Conservation (phyloP, 1,139 yeast species). For the Kurtzmaniella natalensis region DNA sequence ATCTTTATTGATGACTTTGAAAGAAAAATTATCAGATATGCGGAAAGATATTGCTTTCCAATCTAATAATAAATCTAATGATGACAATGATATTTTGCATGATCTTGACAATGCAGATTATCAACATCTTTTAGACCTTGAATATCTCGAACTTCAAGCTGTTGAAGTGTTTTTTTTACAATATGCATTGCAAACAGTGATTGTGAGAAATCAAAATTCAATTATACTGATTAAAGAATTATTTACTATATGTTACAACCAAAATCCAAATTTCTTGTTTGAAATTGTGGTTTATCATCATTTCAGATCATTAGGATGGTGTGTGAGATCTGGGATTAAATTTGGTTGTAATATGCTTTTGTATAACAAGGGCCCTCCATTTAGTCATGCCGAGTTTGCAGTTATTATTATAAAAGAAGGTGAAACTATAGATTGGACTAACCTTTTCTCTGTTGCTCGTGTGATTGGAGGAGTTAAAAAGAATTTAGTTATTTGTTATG, state of each 20-base stretch:
- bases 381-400: conserved; percentile 89
- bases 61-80: conserved; percentile 6
- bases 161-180: conserved; percentile 69
- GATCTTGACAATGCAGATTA: conserved; percentile 12
- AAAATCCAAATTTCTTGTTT: conserved; percentile 37
- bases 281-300: conserved; percentile 80
- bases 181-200: conserved; percentile 45
- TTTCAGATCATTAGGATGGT: conserved; percentile 89
- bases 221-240: conserved; percentile 18
- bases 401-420: conserved; percentile 42
- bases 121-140: conserved; percentile 36
- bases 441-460: conserved; percentile 64
- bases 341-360: conserved; percentile 82
- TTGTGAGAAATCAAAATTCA: conserved; percentile 9
- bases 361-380: conserved; percentile 91
- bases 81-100: conserved; percentile 4
- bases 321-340: conserved; percentile 86
- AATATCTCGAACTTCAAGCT: conserved; percentile 69
- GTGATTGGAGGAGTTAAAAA: conserved; percentile 88
- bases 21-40: conserved; percentile 19
- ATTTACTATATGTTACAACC: conserved; percentile 17
- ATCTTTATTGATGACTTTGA: conserved; percentile 23
- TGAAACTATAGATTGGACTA: conserved; percentile 48
- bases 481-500: conserved; percentile 64
- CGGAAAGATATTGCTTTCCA: conserved; percentile 12